Conservation (phyloP, 768 basidiomycete species). For the Tulasnella sp. region DNA sequence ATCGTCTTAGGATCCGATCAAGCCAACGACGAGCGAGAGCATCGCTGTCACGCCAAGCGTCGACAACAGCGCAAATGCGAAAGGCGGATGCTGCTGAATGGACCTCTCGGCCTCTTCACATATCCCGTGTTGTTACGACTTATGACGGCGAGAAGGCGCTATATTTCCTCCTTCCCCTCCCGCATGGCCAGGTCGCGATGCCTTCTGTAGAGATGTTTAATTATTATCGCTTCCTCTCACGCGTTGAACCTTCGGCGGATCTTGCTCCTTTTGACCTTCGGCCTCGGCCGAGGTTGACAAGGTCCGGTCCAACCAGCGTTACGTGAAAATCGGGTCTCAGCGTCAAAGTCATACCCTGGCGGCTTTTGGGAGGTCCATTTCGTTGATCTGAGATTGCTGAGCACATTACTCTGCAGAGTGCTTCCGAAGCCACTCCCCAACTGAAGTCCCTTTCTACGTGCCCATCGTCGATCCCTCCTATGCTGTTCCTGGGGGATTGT, state of each 20-base stretch:
- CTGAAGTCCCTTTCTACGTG: not conserved
- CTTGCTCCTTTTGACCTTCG: not conserved
- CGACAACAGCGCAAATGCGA: conserved; percentile 35
- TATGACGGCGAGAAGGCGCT: not conserved
- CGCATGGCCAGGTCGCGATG: not conserved
- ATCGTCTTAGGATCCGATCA: conserved; percentile 56
- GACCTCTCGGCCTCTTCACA: not conserved
- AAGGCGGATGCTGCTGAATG: conserved; percentile 36
- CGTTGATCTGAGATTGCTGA: not conserved
- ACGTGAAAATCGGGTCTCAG: not conserved
- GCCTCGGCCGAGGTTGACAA: no score
- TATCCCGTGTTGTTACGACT: not conserved
- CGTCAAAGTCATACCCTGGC: not conserved
- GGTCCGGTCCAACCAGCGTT: no score
- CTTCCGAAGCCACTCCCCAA: no score
- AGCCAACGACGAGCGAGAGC: conserved; percentile 71
- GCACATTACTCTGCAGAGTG: not conserved
- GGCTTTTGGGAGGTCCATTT: not conserved
- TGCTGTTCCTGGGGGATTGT: no score
- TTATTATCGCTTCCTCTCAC: not conserved
- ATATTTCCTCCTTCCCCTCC: not conserved
- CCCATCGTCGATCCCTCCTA: no score
- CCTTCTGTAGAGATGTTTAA: not conserved
- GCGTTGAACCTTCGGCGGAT: not conserved
- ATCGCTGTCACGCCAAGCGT: conserved; percentile 72